Evolutionary conservation across 495 filamentous ascomycete species (phyloP), one percentile per base, ranked within the genome.

Genomic region (Penicillium parvum): DNA sequence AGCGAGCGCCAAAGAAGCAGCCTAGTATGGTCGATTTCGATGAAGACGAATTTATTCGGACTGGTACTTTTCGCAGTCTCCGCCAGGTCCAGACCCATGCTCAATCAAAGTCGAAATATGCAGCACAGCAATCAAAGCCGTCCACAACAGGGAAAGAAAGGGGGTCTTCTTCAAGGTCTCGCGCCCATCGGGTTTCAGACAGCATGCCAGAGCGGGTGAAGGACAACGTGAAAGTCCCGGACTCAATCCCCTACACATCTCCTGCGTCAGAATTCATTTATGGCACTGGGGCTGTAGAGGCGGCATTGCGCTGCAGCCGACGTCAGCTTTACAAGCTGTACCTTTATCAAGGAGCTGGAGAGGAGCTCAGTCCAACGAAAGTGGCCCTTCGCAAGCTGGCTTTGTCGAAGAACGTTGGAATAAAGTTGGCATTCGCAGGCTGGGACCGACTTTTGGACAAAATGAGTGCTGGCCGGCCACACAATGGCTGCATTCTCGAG

Each of bases 231-330:
- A 49, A 43, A 32, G 57, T 66, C 0, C 81, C 82, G 0, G 26
- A 82, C 15, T 75, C 78, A 9, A 77, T 95, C 30, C 84, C 84
- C 3, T 89, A 88, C 55, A 88, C 86, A 2, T 90, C 86, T 3
- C 83, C 90, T 0, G 85, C 90, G 26, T 92, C 90, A 1, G 84
- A 94, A 46, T 97, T 95, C 60, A 75, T 98, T 6, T 97, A 95
- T 57, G 92, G 92, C 10, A 77, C 75, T 11, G 82, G 82, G 6
- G 78, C 84, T 2, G 85, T 96, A n/a, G 79, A 84, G 40, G 86
- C 91, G 5, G 91, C 90, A 1, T 65, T 98, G 14, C 81, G 70
- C 43, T 76, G 79, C 36, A 64, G 69, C 14, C 73, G 77, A 8
- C 79, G 92, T 28, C 75, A 88, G 51, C 61, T 95, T 3, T 95